Evolutionary conservation across 192 early-diverging fungal genomes (phyloP).

Genomic region (Chytriomyces hyalinus): DNA sequence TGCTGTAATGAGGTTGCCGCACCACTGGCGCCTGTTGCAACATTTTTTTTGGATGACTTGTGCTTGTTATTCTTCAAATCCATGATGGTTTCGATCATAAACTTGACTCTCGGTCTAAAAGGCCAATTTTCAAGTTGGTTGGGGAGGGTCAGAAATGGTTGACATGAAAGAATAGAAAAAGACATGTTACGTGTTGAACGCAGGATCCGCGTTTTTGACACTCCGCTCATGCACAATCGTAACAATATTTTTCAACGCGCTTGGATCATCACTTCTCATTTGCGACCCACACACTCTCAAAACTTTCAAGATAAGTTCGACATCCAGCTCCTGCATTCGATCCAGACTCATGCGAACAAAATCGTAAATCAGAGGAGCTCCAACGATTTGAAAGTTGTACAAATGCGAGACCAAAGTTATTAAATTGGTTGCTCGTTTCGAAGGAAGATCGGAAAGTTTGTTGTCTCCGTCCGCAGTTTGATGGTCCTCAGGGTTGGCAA

Average conservation of each 20-base stretch:
- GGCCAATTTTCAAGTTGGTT: neutral
- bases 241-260: constrained; percentile 90
- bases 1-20: constrained; percentile 32
- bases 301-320: constrained; percentile 86
- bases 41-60: constrained; percentile 53
- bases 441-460: constrained; percentile 14
- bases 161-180: neutral
- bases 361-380: constrained; percentile 89
- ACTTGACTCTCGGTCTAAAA: constrained; percentile 70
- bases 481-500: neutral
- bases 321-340: constrained; percentile 79
- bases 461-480: constrained; percentile 9
- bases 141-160: neutral
- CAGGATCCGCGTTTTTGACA: constrained; percentile 41
- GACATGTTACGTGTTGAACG: constrained; percentile 25
- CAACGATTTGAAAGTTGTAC: constrained; percentile 81
- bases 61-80: constrained; percentile 89
- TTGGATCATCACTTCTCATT: constrained; percentile 90
- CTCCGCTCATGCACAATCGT: constrained; percentile 64
- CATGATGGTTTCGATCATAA: constrained; percentile 94
- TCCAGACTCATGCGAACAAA: constrained; percentile 73
- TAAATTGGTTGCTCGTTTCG: constrained; percentile 70
- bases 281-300: constrained; percentile 79
- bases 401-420: constrained; percentile 79
- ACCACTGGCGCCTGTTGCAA: constrained; percentile 22